Base-by-base conservation (phyloP, 2,329 filamentous ascomycete species). In the Colletotrichum aenigma region DNA sequence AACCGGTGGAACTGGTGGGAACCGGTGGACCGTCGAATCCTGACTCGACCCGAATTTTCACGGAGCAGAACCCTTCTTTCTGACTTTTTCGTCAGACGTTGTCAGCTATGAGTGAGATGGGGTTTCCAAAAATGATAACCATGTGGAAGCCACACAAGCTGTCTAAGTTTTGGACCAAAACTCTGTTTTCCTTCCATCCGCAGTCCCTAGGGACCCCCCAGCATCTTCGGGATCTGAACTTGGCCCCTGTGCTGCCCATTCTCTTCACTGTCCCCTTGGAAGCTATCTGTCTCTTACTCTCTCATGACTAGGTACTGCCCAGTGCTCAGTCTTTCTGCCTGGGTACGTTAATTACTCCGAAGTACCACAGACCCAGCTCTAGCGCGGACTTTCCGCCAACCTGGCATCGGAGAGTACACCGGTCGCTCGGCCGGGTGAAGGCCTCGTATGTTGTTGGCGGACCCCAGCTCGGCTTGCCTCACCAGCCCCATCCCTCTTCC, bases 81-180 rank as follows among this genome's bases (percentile, higher is more conserved):
- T 60, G 64, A 64, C 62, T 12, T 67, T 73, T 52, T 62, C 21
- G 70, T 52, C 64, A 12, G 69, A 56, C 62, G 64, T 68, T 68
- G 70, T 75, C 74, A 75, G 74, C 70, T 34, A 60, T 64, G 69
- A 73, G 73, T 60, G 70, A 65, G 70, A 69, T 68, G 70, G 58
- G 43, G 56, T 36, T 76, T 67, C 60, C 74, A 75, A 75, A 75
- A 76, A 75, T 70, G 74, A 76, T 56, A 65, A 73, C 76, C 74
- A 77, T 77, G 76, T 74, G 76, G 74, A 76, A 76, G 69, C 76
- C 65, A 67, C 69, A 73, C 26, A 72, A 38, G 30, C 34, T 64
- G 64, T 66, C 58, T 69, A 68, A 26, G 72, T 69, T 77, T 77
- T 71, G 72, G 48, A 69, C 32, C 52, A 30, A 67, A 77, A 77